Evolutionary conservation across 164 flowering plant genomes (phyloP).

Genomic region (Platanus orientalis): DNA sequence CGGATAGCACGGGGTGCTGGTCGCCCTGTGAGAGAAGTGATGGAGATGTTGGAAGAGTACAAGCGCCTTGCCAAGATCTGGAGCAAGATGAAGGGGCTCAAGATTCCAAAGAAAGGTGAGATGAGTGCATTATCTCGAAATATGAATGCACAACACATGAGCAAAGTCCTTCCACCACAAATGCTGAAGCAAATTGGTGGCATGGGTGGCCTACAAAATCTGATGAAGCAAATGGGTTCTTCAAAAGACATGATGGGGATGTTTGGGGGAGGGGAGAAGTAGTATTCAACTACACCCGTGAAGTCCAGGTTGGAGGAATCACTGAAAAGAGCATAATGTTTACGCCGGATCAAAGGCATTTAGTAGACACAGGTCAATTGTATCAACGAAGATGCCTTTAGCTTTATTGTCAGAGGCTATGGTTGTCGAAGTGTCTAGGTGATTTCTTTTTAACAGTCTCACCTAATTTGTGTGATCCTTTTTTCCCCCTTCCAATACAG

Average conservation of each 20-base stretch:
- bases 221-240: conserved; percentile 97
- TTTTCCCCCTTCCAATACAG: too few species aligned
- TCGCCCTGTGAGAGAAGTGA: conserved; percentile 59
- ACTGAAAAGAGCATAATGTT: background rate
- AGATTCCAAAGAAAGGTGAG: conserved; percentile 93
- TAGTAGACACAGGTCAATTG: background rate
- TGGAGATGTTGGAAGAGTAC: conserved; percentile 96
- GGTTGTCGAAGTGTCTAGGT: background rate
- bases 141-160: conserved; percentile 96
- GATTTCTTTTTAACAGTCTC: too few species aligned
- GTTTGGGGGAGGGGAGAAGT: conserved; percentile 76
- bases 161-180: conserved; percentile 89
- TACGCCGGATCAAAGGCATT: conserved; percentile 2
- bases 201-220: conserved; percentile 85
- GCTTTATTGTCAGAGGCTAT: background rate
- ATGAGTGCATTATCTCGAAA: conserved; percentile 90
- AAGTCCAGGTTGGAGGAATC: background rate
- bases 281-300: conserved; percentile 1
- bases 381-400: background rate
- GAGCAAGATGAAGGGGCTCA: conserved; percentile 97
- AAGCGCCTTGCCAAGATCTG: conserved; percentile 92
- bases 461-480: too few species aligned
- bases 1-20: conserved; percentile 93
- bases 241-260: conserved; percentile 85
- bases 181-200: conserved; percentile 98